phyloP scores from a whole-genome alignment of 1,284 basidiomycete species.

The Ustilago shanxiensis region DNA sequence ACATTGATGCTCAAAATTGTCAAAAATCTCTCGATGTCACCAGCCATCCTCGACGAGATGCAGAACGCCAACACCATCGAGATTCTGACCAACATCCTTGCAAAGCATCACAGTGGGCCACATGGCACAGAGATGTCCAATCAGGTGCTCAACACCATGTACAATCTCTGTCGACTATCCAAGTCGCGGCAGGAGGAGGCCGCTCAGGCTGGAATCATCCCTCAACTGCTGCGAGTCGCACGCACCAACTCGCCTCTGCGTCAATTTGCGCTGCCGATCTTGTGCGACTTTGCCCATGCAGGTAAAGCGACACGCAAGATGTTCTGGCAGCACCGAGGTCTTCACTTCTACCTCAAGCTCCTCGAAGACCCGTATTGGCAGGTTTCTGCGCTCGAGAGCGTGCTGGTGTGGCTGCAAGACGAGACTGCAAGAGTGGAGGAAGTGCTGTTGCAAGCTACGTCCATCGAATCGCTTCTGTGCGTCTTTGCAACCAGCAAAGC shows the following conservation, averaged over 20 bases:
- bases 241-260: conserved; percentile 88
- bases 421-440: conserved; percentile 94
- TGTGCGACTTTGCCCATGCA: conserved; percentile 76
- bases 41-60: conserved; percentile 87
- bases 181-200: conserved; percentile 85
- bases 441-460: conserved; percentile 78
- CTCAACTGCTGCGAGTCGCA: conserved; percentile 87
- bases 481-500: conserved; percentile 86
- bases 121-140: conserved; percentile 77
- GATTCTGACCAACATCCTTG: conserved; percentile 84
- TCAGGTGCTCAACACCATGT: conserved; percentile 66
- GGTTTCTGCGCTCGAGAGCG: conserved; percentile 89
- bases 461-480: conserved; percentile 81
- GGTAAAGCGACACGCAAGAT: conserved; percentile 62
- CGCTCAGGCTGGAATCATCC: conserved; percentile 92
- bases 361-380: conserved; percentile 95
- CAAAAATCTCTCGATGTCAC: conserved; percentile 90
- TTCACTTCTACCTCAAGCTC: conserved; percentile 81
- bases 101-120: conserved; percentile 81
- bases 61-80: conserved; percentile 97
- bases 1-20: conserved; percentile 92
- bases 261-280: conserved; percentile 94
- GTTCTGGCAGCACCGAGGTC: conserved; percentile 69
- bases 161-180: conserved; percentile 64
- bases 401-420: conserved; percentile 93